Base-by-base conservation (phyloP, 2,329 filamentous ascomycete genomes). In the Penicillium thymicola region DNA sequence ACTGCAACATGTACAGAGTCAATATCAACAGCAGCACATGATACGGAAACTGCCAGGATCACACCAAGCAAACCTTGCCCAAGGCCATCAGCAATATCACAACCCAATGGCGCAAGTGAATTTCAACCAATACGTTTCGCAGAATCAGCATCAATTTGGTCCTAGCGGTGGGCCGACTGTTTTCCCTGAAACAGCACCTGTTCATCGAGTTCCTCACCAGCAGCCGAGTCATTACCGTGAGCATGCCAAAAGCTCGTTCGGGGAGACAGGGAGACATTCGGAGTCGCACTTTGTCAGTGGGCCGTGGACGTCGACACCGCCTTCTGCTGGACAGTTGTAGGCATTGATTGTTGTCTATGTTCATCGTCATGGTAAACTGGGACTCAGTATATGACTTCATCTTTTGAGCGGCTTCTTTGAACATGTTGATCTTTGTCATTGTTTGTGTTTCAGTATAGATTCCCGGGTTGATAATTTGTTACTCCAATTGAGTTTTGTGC, bases 221-320 rank as follows among this genome's bases (percentile, higher is more conserved):
- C 57, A 54, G n/a, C 4, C 38, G 5, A 23, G 45, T 16, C 32
- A 36, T 13, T 14, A 48, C 2, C 32, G 40, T 27, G 32, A 37
- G 11, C 38, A 47, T 7, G 21, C 38, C 18, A 34, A 34, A 13
- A 38, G 43, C 13, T 25, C 46, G 5, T 23, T 5, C 2, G 45
- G 32, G 16, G 32, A 42, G 58, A 6, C 54, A 50, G 14, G 58
- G 58, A 16, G 38, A 32, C 30, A 42, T 5, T 65, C 65, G 3
- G 66, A 68, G 56, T 58, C 67, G n/a, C 67, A 67, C n/a, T 70
- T 70, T 40, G 61, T 70, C 7, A 70, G 66, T 54, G 68, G 67
- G 10, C 67, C 67, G 14, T 70, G 67, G 67, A 58, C 65, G 1
- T 49, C 59, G 10, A 60, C 55, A 13, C 57, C 60, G 11, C 57